Evolutionary conservation across 129 eudicot species (phyloP).

Genomic region (Flaveria trinervia): DNA sequence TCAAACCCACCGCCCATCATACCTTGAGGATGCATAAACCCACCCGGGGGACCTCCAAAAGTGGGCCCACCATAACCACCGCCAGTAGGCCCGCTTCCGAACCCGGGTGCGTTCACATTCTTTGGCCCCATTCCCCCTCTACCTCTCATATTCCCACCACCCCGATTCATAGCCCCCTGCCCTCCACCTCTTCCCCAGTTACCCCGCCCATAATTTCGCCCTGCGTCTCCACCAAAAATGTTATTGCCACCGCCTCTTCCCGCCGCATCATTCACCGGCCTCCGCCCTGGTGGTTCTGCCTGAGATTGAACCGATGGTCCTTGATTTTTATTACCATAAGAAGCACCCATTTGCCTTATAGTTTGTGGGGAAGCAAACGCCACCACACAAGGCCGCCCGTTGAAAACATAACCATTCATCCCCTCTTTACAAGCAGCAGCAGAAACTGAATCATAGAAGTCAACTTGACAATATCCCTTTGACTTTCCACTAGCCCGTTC

Average conservation of each 20-base stretch:
- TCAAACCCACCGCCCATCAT: conserved; percentile 97
- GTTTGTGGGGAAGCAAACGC: conserved; percentile 92
- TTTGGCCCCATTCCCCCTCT: conserved; percentile 70
- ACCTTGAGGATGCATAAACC: conserved; percentile 89
- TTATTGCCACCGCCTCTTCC: conserved; percentile 81
- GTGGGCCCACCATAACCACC: conserved; percentile 68
- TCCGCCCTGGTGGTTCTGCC: conserved; percentile 68
- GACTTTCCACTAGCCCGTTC: conserved; percentile 98
- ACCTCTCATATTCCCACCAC: conserved; percentile 72
- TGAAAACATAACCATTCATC: conserved; percentile 78
- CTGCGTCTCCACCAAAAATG: conserved; percentile 65
- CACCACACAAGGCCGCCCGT: conserved; percentile 93
- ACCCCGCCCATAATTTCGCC: conserved; percentile 81
- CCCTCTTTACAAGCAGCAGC: conserved; percentile 94
- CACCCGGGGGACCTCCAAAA: conserved; percentile 84
- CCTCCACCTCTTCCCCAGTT: conserved; percentile 78
- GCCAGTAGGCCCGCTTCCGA: conserved; percentile 52
- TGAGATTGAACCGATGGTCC: conserved; percentile 61
- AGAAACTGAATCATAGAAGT: conserved; percentile 64
- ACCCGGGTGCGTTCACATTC: conserved; percentile 59
- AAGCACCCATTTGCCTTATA: conserved; percentile 78
- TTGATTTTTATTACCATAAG: conserved; percentile 67
- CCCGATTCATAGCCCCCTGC: conserved; percentile 53
- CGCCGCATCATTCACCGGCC: conserved; percentile 61
- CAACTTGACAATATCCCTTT: conserved; percentile 96